A percentile compares a stretch with the other conserved stretches of the same genome.
phyloP scores from a whole-genome alignment of 139 green algal species.

The Pseudopediastrum boryanum region DNA sequence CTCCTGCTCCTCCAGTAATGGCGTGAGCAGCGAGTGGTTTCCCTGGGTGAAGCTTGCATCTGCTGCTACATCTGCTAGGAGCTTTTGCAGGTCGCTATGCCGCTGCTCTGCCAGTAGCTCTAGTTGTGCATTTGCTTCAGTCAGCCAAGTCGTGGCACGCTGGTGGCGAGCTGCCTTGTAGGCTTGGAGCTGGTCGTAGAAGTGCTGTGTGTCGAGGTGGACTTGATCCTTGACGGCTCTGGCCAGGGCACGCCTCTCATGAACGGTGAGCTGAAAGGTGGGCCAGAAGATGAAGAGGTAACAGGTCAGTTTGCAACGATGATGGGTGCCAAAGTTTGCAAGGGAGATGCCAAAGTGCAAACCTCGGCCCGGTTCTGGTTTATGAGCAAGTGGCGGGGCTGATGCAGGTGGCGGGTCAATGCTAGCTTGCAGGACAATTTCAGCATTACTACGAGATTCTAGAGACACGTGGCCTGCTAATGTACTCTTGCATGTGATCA shows the following conservation, averaged over 20 bases:
- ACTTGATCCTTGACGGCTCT: neutral
- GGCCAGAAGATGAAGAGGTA: neutral
- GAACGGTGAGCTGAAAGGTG: conserved; percentile 14
- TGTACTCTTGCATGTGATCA: neutral
- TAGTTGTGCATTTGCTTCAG: conserved; percentile 1
- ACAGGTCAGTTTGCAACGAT: neutral
- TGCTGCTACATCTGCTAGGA: neutral
- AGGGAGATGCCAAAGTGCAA: neutral
- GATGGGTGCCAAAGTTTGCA: neutral
- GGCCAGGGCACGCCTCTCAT: conserved; percentile 13
- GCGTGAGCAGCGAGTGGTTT: no score
- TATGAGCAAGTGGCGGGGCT: neutral
- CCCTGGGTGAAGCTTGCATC: no score
- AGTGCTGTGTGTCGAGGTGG: neutral
- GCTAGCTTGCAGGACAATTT: neutral
- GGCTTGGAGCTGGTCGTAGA: neutral
- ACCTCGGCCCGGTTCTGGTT: no score
- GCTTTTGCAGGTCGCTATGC: no score
- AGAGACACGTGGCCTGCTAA: neutral
- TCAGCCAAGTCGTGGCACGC: neutral
- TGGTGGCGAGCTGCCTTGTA: conserved; percentile 7
- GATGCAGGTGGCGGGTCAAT: neutral
- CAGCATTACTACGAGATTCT: neutral
- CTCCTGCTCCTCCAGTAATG: no score
- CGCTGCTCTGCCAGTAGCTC: conserved; percentile 15